Percentiles rank a stretch among this genome's conserved stretches.
These are phyloP conservation scores for Kondoa malvinella DNA, from an alignment of 768 basidiomycete genomes.

Conservation along the genomic window DNA sequence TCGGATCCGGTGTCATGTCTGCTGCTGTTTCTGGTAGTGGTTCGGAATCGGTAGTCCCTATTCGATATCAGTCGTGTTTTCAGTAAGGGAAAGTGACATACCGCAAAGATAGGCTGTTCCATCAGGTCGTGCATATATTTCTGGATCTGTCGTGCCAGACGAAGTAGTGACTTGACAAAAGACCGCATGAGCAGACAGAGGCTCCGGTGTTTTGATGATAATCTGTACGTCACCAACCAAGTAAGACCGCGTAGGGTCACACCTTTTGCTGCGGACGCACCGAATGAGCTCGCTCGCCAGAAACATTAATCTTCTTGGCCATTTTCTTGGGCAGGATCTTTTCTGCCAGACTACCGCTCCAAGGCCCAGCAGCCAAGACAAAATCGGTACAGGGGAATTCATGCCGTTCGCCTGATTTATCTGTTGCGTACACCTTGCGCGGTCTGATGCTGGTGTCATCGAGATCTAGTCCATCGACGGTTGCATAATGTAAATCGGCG, in stretches of 20 bases:
- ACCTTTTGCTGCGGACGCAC: neutral
- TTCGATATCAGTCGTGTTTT: neutral
- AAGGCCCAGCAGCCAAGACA: neutral
- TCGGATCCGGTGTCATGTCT: neutral
- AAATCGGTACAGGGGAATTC: neutral
- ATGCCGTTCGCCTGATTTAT: neutral
- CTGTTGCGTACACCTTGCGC: neutral
- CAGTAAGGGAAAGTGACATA: neutral
- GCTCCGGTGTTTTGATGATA: neutral
- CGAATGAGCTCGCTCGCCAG: neutral
- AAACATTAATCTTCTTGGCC: neutral
- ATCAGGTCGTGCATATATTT: neutral
- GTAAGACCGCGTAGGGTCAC: neutral
- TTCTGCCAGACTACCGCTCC: neutral
- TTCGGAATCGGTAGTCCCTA: neutral
- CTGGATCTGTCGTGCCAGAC: neutral
- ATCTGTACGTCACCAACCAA: neutral
- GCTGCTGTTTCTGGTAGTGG: neutral
- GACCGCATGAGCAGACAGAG: neutral
- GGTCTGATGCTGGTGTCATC: neutral
- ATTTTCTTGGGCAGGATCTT: neutral
- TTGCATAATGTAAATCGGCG: neutral
- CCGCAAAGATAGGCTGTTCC: neutral
- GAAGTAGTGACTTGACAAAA: neutral
- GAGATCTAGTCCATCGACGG: neutral